Conservation (phyloP, 2,329 filamentous ascomycete species). For the Chaetothyriales sp. region DNA sequence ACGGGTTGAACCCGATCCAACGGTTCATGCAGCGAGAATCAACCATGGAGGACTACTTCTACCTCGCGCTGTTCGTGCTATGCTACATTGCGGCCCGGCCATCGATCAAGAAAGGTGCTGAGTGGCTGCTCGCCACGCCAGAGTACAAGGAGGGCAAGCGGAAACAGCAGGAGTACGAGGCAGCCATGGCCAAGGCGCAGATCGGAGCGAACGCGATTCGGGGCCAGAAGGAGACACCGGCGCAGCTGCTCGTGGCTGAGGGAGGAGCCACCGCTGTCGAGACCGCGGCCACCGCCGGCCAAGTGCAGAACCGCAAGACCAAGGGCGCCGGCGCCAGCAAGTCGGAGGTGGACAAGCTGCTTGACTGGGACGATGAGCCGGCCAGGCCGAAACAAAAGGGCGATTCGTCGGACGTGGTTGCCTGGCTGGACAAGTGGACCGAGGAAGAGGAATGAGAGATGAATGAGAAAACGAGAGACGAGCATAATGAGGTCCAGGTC, state of each 20-base stretch:
- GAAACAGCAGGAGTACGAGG: constrained; percentile 7
- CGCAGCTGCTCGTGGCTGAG: not conserved
- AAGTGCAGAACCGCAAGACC: constrained; percentile 13
- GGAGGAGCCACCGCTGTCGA: not conserved
- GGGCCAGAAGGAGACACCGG: constrained; percentile 3
- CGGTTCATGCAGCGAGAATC: constrained; percentile 16
- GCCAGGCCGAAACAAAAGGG: constrained; percentile 6
- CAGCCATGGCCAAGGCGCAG: constrained; percentile 12
- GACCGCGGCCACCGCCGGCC: constrained; percentile 3
- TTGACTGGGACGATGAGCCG: constrained; percentile 18
- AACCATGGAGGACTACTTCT: constrained; percentile 12
- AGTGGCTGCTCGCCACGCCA: constrained; percentile 8
- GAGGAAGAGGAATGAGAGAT: constrained; percentile 2
- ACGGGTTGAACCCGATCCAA: constrained; percentile 15
- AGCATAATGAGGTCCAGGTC: not conserved
- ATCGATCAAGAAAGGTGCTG: constrained; percentile 11
- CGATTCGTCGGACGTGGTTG: constrained; percentile 12
- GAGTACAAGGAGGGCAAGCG: constrained; percentile 9
- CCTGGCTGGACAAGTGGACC: constrained; percentile 17
- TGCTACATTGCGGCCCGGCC: constrained; percentile 13
- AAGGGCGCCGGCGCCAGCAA: constrained; percentile 9
- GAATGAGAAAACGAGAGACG: not conserved
- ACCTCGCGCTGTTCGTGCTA: constrained; percentile 12
- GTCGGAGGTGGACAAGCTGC: constrained; percentile 12
- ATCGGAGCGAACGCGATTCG: constrained; percentile 14